phyloP scores from a whole-genome alignment of 2,329 filamentous ascomycete species.

The Aspergillus hortae region DNA sequence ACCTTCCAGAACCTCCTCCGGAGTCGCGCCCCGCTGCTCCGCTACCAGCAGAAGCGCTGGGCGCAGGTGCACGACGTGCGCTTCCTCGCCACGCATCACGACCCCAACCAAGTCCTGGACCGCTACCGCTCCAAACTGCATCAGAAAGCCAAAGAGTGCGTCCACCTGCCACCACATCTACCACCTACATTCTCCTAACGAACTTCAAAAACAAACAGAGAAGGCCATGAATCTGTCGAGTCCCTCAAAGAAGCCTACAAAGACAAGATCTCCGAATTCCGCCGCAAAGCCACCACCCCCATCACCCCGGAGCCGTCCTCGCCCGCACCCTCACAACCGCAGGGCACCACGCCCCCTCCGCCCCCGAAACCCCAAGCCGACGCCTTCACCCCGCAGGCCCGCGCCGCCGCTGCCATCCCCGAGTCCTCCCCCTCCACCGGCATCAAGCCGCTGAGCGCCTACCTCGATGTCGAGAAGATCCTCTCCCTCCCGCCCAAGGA shows the following conservation, averaged over 20 bases:
- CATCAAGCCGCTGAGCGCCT: constrained; percentile 63
- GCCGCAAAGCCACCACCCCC: constrained; percentile 61
- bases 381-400: constrained; percentile 10
- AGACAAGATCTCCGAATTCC: constrained; percentile 72
- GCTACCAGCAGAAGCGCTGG: constrained; percentile 68
- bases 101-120: constrained; percentile 64
- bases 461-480: constrained; percentile 77
- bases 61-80: constrained; percentile 90
- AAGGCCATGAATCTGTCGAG: constrained; percentile 60
- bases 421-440: constrained; percentile 48
- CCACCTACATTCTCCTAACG: constrained; percentile 22
- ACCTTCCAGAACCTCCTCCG: constrained; percentile 48
- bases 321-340: constrained; percentile 33
- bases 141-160: constrained; percentile 68
- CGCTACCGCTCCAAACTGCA: constrained; percentile 86
- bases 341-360: constrained; percentile 35
- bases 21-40: constrained; percentile 24
- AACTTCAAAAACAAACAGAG: constrained; percentile 31
- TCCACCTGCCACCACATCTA: background rate
- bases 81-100: constrained; percentile 76
- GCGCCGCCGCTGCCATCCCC: constrained; percentile 41
- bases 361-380: constrained; percentile 28
- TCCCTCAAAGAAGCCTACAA: constrained; percentile 75
- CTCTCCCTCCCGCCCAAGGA: constrained; percentile 71
- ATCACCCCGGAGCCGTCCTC: constrained; percentile 44